phyloP scores from a whole-genome alignment of 2,329 filamentous ascomycete species.

The Penicillium aurantiogriseum region DNA sequence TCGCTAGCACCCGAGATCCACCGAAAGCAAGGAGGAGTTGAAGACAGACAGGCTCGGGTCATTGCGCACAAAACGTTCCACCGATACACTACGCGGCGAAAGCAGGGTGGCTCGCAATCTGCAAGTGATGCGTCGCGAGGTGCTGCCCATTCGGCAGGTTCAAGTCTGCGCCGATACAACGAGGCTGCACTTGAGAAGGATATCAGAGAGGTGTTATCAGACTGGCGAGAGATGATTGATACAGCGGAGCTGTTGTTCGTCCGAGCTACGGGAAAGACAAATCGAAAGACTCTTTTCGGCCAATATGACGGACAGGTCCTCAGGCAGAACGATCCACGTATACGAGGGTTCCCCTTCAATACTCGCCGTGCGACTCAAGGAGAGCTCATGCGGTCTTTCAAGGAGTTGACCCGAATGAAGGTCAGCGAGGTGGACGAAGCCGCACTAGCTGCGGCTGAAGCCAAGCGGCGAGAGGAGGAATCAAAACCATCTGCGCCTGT shows the following conservation, averaged over 20 bases:
- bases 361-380: constrained; percentile 88
- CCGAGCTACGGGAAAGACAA: constrained; percentile 81
- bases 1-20: constrained; percentile 77
- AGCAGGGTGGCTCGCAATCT: constrained; percentile 93
- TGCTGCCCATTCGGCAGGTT: constrained; percentile 88
- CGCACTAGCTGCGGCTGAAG: constrained; percentile 55
- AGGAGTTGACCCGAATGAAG: constrained; percentile 89
- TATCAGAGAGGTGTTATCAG: constrained; percentile 72
- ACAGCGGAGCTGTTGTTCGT: constrained; percentile 83
- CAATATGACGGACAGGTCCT: constrained; percentile 88
- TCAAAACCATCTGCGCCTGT: constrained; percentile 33
- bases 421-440: constrained; percentile 72
- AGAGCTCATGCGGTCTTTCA: constrained; percentile 90
- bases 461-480: constrained; percentile 45
- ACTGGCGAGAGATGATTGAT: constrained; percentile 86
- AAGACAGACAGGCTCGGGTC: constrained; percentile 82
- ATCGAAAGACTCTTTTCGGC: constrained; percentile 82
- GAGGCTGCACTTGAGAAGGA: constrained; percentile 88
- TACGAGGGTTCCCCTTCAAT: constrained; percentile 89
- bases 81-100: constrained; percentile 90
- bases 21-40: constrained; percentile 65
- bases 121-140: constrained; percentile 94
- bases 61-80: constrained; percentile 98
- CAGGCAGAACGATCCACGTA: constrained; percentile 70
- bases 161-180: constrained; percentile 86